Conservation (phyloP, 2,329 filamentous ascomycete genomes). For the Aspergillus melleus region DNA sequence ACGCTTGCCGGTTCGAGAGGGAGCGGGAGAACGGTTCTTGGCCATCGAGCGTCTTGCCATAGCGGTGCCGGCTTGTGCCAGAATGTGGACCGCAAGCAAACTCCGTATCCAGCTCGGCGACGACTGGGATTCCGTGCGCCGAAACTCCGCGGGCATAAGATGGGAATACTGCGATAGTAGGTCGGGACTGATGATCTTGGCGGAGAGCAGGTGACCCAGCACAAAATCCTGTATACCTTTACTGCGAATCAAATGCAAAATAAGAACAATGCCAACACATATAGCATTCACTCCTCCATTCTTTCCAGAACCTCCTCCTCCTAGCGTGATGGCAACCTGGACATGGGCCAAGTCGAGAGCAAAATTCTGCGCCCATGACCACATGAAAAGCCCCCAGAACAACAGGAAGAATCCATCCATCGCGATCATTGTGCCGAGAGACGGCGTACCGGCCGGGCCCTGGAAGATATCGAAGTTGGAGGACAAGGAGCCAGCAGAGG, state of each 20-base stretch:
- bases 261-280: conserved; percentile 47
- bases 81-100: conserved; percentile 50
- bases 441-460: conserved; percentile 80
- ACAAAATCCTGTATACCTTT: conserved; percentile 53
- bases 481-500: conserved; percentile 70
- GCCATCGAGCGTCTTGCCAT: conserved; percentile 50
- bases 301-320: conserved; percentile 66
- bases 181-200: conserved; percentile 46
- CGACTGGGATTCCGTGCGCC: conserved; percentile 41
- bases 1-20: conserved; percentile 44
- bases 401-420: conserved; percentile 81
- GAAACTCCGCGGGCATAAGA: conserved; percentile 46
- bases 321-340: conserved; percentile 86
- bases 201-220: conserved; percentile 44
- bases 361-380: conserved; percentile 82
- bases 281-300: conserved; percentile 48
- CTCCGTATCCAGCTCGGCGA: conserved; percentile 49
- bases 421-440: conserved; percentile 77
- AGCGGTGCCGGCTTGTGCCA: conserved; percentile 49
- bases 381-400: conserved; percentile 78
- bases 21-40: conserved; percentile 43
- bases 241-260: conserved; percentile 48
- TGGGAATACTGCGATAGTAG: conserved; percentile 44
- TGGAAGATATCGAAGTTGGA: conserved; percentile 92
- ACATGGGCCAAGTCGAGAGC: conserved; percentile 88